A percentile compares a stretch with the other conserved stretches of the same genome.
These are phyloP conservation scores for Zygosaccharomyces pseudorouxii DNA, from an alignment of 805 yeast genomes.

Conservation along the genomic window DNA sequence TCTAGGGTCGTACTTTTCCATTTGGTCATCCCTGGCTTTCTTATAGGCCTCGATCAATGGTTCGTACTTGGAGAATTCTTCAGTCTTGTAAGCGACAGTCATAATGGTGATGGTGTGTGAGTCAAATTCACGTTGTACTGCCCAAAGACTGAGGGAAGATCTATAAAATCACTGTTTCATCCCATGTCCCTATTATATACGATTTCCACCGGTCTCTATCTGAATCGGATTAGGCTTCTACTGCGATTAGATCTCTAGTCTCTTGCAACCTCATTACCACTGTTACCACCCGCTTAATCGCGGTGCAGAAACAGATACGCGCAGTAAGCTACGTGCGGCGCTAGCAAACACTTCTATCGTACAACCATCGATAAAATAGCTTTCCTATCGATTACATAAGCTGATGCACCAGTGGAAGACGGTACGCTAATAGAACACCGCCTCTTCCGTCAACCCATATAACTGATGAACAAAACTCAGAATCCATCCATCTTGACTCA, in stretches of 20 bases:
- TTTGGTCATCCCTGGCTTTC: slow-evolving; percentile 20
- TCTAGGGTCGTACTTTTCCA: slow-evolving; percentile 20
- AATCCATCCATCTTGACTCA: too few species aligned
- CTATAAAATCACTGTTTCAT: not conserved
- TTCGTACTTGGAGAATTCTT: slow-evolving; percentile 13
- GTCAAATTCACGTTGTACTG: too few species aligned
- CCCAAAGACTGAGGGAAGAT: not conserved
- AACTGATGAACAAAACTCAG: too few species aligned
- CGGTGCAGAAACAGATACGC: not conserved
- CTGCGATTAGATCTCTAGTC: too few species aligned
- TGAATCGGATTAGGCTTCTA: too few species aligned
- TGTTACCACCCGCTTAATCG: not conserved
- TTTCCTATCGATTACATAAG: not conserved
- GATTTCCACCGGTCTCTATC: not conserved
- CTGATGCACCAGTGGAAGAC: not conserved
- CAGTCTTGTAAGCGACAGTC: slow-evolving; percentile 2
- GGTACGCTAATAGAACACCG: not conserved
- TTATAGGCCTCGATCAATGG: slow-evolving; percentile 24
- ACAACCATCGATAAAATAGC: too few species aligned
- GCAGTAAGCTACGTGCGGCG: not conserved
- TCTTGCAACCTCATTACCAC: too few species aligned
- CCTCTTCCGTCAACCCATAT: not conserved
- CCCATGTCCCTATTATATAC: not conserved
- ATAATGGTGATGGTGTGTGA: not conserved
- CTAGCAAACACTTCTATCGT: not conserved